phyloP scores from a whole-genome alignment of 1,139 yeast genomes.

The Barnettozyma hawaiiensis region DNA sequence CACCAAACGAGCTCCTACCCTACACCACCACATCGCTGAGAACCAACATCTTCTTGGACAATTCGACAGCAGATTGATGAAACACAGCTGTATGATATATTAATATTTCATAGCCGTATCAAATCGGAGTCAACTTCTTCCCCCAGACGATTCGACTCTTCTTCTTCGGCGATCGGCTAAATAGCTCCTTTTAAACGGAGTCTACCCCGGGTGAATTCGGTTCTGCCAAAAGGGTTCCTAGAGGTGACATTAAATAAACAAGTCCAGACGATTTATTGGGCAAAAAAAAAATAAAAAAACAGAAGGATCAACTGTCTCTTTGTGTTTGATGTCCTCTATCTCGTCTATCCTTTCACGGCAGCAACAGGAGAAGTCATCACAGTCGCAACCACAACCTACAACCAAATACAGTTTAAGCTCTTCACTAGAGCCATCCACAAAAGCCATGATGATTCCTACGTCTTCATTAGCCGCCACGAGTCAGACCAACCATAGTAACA shows the following conservation, averaged over 20 bases:
- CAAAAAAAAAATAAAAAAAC: neutral
- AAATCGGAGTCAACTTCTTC: neutral
- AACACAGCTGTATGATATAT: neutral
- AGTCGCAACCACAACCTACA: neutral
- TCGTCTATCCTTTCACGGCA: slow-evolving; percentile 8
- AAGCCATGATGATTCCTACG: neutral
- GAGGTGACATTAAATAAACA: neutral
- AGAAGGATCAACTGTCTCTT: neutral
- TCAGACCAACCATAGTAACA: neutral
- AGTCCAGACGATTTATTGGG: neutral
- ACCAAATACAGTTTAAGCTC: neutral
- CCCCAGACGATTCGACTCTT: too few species aligned
- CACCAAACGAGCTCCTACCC: too few species aligned
- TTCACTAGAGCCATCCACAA: neutral
- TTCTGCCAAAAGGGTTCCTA: neutral
- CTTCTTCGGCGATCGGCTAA: neutral
- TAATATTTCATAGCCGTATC: neutral
- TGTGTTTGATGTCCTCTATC: slow-evolving; percentile 8
- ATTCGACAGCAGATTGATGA: neutral
- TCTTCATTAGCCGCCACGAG: neutral
- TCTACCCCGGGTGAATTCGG: slow-evolving; percentile 3
- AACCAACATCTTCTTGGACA: neutral
- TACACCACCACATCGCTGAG: neutral
- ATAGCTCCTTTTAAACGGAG: neutral
- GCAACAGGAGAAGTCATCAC: too few species aligned